Base-by-base conservation (phyloP, 805 yeast species). In the Wickerhamiella azymoides region DNA sequence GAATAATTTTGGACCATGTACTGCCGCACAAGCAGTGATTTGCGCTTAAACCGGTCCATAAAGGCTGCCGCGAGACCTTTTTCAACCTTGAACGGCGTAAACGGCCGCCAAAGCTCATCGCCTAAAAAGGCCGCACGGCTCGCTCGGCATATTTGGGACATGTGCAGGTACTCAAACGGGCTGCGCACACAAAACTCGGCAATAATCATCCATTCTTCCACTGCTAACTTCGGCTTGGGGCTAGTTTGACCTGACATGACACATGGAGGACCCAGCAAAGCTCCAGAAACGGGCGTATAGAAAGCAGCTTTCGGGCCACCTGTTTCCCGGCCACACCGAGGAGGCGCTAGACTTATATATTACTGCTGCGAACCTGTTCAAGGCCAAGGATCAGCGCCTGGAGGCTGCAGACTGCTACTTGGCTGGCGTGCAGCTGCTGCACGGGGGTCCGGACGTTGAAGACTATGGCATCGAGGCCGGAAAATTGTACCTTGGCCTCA, bases 401-500 rank as follows among this genome's bases (percentile, higher is more conserved):
- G 13, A 25, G n/a, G 45, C 45, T 10, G 45, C 45, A 17, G 28
- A 27, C 19, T 42, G 45, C 45, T 42, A 14, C 14, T 10, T 36
- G 27, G 18, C 18, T 18, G 45, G 35, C 3, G 28, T 42, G 9
- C 26, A 17, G n/a, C 35, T 42, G 45, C 39, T 16, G 18, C 19
- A 26, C 13, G 46, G 33, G 16, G 50, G 37, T 9, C 36, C 43
- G 9, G 44, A 46, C 19, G 50, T 42, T n/a, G 45, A 11, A 40
- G 48, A 32, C 35, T 47, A 42, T 18, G 33, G 40, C 13, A 14
- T 42, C 2, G 45, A 42, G 16, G 45, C 45, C 10, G 57, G 52
- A 2, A 24, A 50, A 18, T 28, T 52, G 10, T 52, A 47, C 44
- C 48, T 48, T 10, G 39, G 45, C 24, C 27, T 39, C 35, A 16